Evolutionary conservation across 805 yeast genomes (phyloP), one percentile per base, ranked within the genome.

Genomic region (Wickerhamomyces rabaulensis): DNA sequence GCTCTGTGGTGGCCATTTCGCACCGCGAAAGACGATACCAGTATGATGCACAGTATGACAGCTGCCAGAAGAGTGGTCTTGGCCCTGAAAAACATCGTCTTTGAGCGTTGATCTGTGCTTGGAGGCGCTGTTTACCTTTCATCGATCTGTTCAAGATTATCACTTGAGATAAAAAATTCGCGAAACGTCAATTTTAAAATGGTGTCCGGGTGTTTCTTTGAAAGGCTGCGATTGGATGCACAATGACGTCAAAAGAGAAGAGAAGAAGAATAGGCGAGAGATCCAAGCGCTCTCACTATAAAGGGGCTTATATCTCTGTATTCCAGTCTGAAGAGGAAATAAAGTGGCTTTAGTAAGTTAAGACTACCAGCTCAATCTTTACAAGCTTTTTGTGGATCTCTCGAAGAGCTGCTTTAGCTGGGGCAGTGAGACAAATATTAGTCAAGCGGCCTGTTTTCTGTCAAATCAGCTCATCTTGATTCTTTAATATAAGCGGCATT

Each of bases 1-100:
- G 43, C 37, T 29, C 41, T 52, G 23, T 57, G 63, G 25, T 58
- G 63, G 31, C 56, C 53, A 9, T 54, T 51, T 12, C 40, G 48
- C 9, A 57, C 42, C 1, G 50, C 43, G 22, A 48, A 27, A 2
- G 46, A 42, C n/a, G 42, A 12, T 15, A 39, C n/a, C 10, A 26
- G 9, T 33, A 33, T 17, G 12, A 33, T 33, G 2, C 20, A 16
- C 20, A n/a, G 20, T 16, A 33, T 33, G 5, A 16, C 9, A 33
- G 16, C 36, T 4, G 36, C 20, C 17, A 33, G 36, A 33, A 33
- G 10, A n/a, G 20, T 33, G 3, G 36, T 9, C 4, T 33, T 33
- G 36, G 20, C 36, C 16, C 20, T 27, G n/a, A 4, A 27, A 27
- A 27, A n/a, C 31, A 27, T 27, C 31, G 15, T 13, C 31, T 7